Evolutionary conservation across 2,329 filamentous ascomycete species (phyloP), one percentile per base, ranked within the genome.

Genomic region (Sclerotinia nivalis): DNA sequence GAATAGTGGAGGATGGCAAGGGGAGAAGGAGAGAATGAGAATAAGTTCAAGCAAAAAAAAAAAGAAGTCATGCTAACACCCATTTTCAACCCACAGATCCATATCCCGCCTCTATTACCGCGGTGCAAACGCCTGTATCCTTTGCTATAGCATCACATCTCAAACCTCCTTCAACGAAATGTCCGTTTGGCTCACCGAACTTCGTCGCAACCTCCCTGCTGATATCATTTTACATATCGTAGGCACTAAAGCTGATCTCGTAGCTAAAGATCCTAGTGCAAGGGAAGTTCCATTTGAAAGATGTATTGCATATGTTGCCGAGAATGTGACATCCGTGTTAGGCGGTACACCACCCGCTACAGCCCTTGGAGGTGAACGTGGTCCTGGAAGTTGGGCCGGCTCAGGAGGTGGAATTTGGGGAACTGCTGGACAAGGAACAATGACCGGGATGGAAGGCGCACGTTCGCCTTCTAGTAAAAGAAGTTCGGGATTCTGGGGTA

Each of bases 81-180:
- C 6, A 22, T 59, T 25, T 20, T 25, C 15, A 22, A 45, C 37
- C 25, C 37, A 60, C 56, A 78, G 76, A 76, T 94, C 91, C 72
- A 98, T 99, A 77, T 96, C 93, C 13, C 91, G 94, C 69, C 88
- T 99, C 68, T 98, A 98, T 84, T 99, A 99, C 82, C 91, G 95
- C 78, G 94, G 94, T 78, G 95, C 95, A 72, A 95, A 97, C 78
- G 94, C 94, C 70, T 96, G 93, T 77, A 93, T 97, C 71, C 87
- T 97, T 60, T 97, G 94, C 85, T 97, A 97, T 83, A 92, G 92
- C 83, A 96, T 97, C 79, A 97, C 93, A 71, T 91, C 94, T 80
- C 89, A 91, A 72, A 83, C 88, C 75, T 96, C 92, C 71, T 97
- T 97, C 80, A 86, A 88, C 75, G 93, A 97, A 81, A 97, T 97